These are phyloP conservation scores for Arthonia radiata DNA, from an alignment of 495 filamentous ascomycete genomes.

Conservation along the genomic window DNA sequence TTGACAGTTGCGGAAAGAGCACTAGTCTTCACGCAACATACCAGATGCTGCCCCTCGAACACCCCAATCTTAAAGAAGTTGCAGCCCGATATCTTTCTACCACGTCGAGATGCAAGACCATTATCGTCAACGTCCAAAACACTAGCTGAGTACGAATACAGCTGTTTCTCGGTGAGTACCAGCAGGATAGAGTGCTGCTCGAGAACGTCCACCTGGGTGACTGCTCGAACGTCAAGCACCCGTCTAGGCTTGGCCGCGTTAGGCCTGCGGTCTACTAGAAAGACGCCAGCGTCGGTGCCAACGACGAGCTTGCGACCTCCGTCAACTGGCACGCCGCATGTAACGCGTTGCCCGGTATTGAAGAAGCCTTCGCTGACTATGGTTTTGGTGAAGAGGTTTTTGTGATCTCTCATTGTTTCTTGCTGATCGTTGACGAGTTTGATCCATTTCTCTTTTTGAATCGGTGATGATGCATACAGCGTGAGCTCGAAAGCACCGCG, in stretches of 20 bases:
- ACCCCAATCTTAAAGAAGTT: constrained; percentile 97
- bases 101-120: constrained; percentile 42
- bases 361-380: constrained; percentile 73
- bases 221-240: constrained; percentile 63
- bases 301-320: constrained; percentile 84
- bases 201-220: constrained; percentile 87
- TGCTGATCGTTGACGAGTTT: constrained; percentile 86
- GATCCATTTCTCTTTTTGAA: constrained; percentile 77
- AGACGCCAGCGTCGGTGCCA: constrained; percentile 85
- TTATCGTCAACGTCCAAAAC: constrained; percentile 62
- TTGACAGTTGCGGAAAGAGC: constrained; percentile 86
- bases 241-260: constrained; percentile 65
- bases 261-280: constrained; percentile 65
- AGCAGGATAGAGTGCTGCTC: constrained; percentile 83
- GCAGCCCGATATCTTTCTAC: constrained; percentile 94
- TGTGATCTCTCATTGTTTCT: constrained; percentile 54
- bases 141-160: constrained; percentile 65
- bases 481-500: constrained; percentile 85
- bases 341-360: constrained; percentile 54
- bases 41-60: constrained; percentile 77
- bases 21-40: constrained; percentile 81
- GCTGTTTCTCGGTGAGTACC: constrained; percentile 76
- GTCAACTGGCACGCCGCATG: constrained; percentile 80
- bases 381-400: constrained; percentile 82
- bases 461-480: constrained; percentile 61